phyloP scores from a whole-genome alignment of 2,329 filamentous ascomycete genomes.

The Botrytis aclada region DNA sequence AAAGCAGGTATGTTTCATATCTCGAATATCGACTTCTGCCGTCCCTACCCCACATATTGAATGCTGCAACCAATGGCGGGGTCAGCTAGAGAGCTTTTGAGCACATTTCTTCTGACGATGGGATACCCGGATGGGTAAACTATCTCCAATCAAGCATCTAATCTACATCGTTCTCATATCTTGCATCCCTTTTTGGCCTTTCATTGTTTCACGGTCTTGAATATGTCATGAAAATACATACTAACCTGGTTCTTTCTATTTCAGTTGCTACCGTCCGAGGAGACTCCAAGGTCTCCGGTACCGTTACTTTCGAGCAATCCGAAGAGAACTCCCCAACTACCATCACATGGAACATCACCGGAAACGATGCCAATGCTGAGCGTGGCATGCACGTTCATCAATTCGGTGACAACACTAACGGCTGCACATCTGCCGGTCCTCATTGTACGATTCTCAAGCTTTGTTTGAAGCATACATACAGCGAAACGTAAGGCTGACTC shows the following conservation, averaged over 20 bases:
- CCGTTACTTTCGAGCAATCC: constrained; percentile 91
- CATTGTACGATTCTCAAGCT: constrained; percentile 66
- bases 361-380: constrained; percentile 91
- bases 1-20: constrained; percentile 76
- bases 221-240: not conserved
- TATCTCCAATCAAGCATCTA: constrained; percentile 37
- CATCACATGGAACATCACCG: constrained; percentile 87
- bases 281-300: constrained; percentile 93
- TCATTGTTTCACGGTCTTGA: not conserved
- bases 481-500: constrained; percentile 22
- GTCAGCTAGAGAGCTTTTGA: constrained; percentile 54
- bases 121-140: constrained; percentile 47
- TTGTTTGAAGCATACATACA: not conserved
- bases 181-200: not conserved
- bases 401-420: constrained; percentile 99
- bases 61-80: constrained; percentile 32
- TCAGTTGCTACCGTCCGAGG: constrained; percentile 94
- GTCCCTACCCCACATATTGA: constrained; percentile 17
- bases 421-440: constrained; percentile 95
- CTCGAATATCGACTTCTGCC: constrained; percentile 14
- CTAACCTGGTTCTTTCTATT: constrained; percentile 21
- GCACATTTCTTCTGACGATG: constrained; percentile 48
- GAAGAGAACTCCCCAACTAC: constrained; percentile 78
- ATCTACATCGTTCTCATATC: not conserved
- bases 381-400: constrained; percentile 98